phyloP scores from a whole-genome alignment of 345 rosid genomes.

The Melaleuca quinquenervia region DNA sequence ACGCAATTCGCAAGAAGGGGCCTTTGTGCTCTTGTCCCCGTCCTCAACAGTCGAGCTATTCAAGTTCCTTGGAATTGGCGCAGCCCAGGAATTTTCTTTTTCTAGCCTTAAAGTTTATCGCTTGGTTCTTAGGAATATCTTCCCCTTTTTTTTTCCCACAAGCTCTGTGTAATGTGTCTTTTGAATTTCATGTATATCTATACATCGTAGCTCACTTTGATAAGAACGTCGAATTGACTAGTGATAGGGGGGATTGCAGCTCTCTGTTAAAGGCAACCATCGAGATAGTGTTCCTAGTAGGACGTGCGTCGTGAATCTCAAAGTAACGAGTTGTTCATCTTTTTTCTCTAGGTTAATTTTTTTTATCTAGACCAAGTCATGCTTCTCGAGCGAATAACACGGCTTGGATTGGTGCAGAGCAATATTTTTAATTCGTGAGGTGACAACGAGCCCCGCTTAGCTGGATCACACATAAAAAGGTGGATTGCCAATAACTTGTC shows the following conservation, averaged over 20 bases:
- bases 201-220: no score
- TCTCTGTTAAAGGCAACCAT: not conserved
- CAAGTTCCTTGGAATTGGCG: not conserved
- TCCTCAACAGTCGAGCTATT: not conserved
- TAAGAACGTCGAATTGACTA: not conserved
- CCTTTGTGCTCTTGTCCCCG: not conserved
- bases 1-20: not conserved
- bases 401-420: not conserved
- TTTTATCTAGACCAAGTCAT: not conserved
- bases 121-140: not conserved
- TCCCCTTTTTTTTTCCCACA: not conserved
- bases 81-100: not conserved
- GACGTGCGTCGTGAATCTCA: not conserved
- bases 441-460: accelerated
- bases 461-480: not conserved
- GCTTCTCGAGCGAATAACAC: not conserved
- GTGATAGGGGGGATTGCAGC: not conserved
- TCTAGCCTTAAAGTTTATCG: not conserved
- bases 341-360: not conserved
- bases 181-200: not conserved
- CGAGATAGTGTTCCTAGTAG: not conserved
- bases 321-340: not conserved
- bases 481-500: not conserved
- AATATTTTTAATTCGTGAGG: not conserved
- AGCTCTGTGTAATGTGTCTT: not conserved